A percentile compares a stretch with the other conserved stretches of the same genome.
Evolutionary conservation across 257 asterid genomes (phyloP).

Genomic region (Ehretia macrophylla): DNA sequence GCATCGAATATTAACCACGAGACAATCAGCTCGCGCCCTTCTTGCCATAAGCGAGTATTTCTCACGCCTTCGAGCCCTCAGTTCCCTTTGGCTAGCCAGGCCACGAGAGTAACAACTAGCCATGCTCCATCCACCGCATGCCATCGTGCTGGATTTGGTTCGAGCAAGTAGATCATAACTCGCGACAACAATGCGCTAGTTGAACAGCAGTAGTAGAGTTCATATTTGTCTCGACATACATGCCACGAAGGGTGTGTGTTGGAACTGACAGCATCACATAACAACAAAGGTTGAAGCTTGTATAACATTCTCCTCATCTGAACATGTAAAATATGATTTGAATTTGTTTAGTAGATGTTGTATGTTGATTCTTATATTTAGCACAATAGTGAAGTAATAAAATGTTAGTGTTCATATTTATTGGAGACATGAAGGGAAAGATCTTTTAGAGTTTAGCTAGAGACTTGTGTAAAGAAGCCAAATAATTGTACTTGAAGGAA

Average conservation of each 20-base stretch:
- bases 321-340: neutral
- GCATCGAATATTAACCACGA: constrained; percentile 79
- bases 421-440: constrained; percentile 5
- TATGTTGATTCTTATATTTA: neutral
- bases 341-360: neutral
- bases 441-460: constrained; percentile 4
- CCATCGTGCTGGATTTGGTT: neutral
- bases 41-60: constrained; percentile 71
- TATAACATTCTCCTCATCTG: neutral
- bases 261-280: neutral
- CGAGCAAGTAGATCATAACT: too few species aligned
- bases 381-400: neutral
- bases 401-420: neutral
- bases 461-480: constrained; percentile 5
- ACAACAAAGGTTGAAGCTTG: neutral
- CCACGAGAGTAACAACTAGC: constrained; percentile 63
- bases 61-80: constrained; percentile 88
- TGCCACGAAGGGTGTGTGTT: neutral
- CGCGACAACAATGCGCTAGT: too few species aligned
- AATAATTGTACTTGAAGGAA: neutral
- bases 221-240: neutral
- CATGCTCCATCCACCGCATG: too few species aligned
- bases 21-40: constrained; percentile 89
- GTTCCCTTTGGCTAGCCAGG: constrained; percentile 94
- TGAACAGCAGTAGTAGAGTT: neutral